Percentiles rank a stretch among this genome's conserved stretches.
These are phyloP conservation scores for Coemansia sp. DNA, from an alignment of 192 early-diverging fungal species.

Conservation along the genomic window DNA sequence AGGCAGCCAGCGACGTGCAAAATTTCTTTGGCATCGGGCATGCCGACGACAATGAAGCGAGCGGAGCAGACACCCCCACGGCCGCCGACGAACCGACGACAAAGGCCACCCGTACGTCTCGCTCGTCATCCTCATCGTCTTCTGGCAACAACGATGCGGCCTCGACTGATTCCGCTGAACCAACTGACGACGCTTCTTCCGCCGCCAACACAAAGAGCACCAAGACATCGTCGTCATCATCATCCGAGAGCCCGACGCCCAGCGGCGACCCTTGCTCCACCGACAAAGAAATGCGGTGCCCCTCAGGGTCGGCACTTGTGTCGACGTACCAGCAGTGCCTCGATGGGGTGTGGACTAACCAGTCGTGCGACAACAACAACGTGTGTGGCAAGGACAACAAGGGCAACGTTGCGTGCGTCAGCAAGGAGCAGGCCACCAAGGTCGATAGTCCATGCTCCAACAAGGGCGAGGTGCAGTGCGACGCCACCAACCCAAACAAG, in stretches of 20 bases:
- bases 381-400: constrained; percentile 28
- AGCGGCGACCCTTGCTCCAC: constrained; percentile 30
- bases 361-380: constrained; percentile 24
- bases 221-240: constrained; percentile 5
- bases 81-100: neutral
- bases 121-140: neutral
- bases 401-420: constrained; percentile 30
- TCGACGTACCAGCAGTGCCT: constrained; percentile 30
- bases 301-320: neutral
- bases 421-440: constrained; percentile 30
- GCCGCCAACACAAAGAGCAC: constrained; percentile 7
- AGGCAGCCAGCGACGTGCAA: neutral
- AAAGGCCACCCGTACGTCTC: neutral
- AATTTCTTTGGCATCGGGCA: constrained; percentile 7
- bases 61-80: neutral
- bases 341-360: constrained; percentile 32
- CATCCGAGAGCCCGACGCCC: constrained; percentile 18
- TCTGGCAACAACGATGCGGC: neutral
- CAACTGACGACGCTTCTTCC: neutral
- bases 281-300: constrained; percentile 28
- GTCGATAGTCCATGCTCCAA: constrained; percentile 26
- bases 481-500: constrained; percentile 14
- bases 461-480: constrained; percentile 38
- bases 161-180: neutral
- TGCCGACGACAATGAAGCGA: constrained; percentile 1